phyloP scores from a whole-genome alignment of 495 filamentous ascomycete genomes.

The Talaromyces stipitatus region DNA sequence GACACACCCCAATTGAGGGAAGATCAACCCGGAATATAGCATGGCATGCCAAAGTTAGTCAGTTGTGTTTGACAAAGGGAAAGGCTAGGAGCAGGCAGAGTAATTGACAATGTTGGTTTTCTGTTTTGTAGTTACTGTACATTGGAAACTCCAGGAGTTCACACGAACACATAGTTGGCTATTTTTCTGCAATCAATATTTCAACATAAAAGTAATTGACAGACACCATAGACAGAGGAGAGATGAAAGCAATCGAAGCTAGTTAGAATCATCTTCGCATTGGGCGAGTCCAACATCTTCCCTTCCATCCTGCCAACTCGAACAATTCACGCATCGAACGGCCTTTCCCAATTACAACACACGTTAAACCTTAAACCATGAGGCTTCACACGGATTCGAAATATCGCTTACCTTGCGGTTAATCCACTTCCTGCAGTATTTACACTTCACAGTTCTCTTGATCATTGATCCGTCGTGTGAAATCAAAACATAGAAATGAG shows the following conservation, averaged over 20 bases:
- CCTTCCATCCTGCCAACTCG: slow-evolving; percentile 71
- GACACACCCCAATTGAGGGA: slow-evolving; percentile 54
- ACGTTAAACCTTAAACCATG: too few relatives aligned
- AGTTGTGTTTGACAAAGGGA: background rate
- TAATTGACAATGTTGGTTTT: too few relatives aligned
- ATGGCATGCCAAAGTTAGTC: too few relatives aligned
- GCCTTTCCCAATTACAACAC: slow-evolving; percentile 31
- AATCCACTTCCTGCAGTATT: slow-evolving; percentile 62
- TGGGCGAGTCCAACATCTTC: slow-evolving; percentile 39
- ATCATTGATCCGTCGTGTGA: slow-evolving; percentile 56
- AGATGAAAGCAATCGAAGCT: background rate
- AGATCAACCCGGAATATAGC: slow-evolving; percentile 2
- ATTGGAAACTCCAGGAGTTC: background rate
- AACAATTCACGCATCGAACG: slow-evolving; percentile 60
- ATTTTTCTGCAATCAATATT: background rate
- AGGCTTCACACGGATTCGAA: too few relatives aligned
- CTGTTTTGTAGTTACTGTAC: background rate
- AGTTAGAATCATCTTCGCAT: background rate
- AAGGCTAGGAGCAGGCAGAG: too few relatives aligned
- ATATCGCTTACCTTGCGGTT: slow-evolving; percentile 56
- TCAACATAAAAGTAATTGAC: background rate
- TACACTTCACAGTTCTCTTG: slow-evolving; percentile 62
- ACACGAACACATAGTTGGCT: too few relatives aligned
- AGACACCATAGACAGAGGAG: background rate
- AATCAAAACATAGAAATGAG: slow-evolving; percentile 54